Evolutionary conservation across 441 rosid genomes (phyloP), one percentile per base, ranked within the genome.

Genomic region (Adansonia madagascariensis): DNA sequence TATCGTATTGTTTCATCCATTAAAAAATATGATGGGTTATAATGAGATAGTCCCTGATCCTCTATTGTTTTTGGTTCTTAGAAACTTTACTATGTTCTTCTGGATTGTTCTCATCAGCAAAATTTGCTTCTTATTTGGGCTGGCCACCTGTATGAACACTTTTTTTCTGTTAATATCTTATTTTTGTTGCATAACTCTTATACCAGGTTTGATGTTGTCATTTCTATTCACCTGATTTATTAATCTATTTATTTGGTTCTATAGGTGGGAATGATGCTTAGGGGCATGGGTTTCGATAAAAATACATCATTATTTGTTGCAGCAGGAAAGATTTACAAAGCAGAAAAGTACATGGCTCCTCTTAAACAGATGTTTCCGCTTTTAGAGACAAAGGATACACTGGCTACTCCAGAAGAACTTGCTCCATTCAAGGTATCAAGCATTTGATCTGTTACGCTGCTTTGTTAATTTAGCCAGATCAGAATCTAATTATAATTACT

Each of bases 231-330:
- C 46, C 6, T 52, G 43, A 50, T 52, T 52, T 52, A 52, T 27
- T 31, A 27, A 49, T 35, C 20, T 66, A 49, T 59, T 75, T 71
- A 64, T 50, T 46, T 74, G 65, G 57, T 77, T 84, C 41, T 84
- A 75, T 83, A 95, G 99, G 99, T 92, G 0, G 99, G 99, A 73
- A 87, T 96, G 98, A 91, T 96, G 98, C 98, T 96, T 73, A 90
- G 99, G 80, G 99, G 98, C 74, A 96, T 96, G 98, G 98, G 98
- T 68, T 96, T 92, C 76, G 88, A 87, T 81, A 94, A 89, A 76
- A 89, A 85, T 66, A 96, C 98, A 22, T 83, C 89, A 68, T 88
- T 96, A 15, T 96, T 91, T 72, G 89, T 91, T 31, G 98, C 98
- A 67, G 97, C 99, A 0, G 99, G 99, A 76, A 90, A 91, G 81